Percentiles rank a stretch among this genome's conserved stretches.
These are phyloP conservation scores for Barbarea vulgaris DNA, from an alignment of 345 rosid species.

Conservation along the genomic window DNA sequence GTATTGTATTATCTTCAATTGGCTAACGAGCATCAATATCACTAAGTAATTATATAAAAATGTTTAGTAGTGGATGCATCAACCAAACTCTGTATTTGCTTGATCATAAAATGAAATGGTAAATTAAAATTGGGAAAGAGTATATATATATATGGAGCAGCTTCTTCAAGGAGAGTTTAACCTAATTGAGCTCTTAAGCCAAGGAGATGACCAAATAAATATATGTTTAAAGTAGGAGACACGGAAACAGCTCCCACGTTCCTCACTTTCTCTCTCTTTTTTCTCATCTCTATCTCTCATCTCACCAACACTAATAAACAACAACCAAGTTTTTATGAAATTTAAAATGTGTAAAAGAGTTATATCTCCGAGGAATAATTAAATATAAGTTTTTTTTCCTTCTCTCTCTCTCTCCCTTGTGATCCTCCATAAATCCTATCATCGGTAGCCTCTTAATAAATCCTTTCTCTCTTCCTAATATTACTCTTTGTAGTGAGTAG, in stretches of 20 bases:
- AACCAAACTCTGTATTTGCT: not conserved
- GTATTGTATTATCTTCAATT: not conserved
- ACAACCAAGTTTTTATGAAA: slow-evolving; percentile 29
- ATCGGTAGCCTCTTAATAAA: slow-evolving; percentile 30
- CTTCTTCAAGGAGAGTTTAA: slow-evolving; percentile 49
- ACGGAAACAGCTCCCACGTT: slow-evolving; percentile 93
- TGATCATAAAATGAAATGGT: not conserved
- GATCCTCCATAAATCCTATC: slow-evolving; percentile 70
- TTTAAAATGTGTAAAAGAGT: slow-evolving; percentile 34
- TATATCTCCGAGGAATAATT: slow-evolving; percentile 59
- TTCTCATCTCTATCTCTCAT: slow-evolving; percentile 17
- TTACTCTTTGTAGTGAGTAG: slow-evolving; percentile 38
- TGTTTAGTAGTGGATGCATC: not conserved
- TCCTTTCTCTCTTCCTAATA: slow-evolving; percentile 36
- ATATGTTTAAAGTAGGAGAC: slow-evolving; percentile 71
- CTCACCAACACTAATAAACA: slow-evolving; percentile 30
- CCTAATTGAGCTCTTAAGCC: slow-evolving; percentile 67
- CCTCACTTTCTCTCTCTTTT: slow-evolving; percentile 45
- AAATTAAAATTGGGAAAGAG: not conserved
- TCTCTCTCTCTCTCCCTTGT: slow-evolving; percentile 48
- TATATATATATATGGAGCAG: slow-evolving; percentile 29
- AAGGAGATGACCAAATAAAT: slow-evolving; percentile 53
- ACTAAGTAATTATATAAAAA: not conserved
- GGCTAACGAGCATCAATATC: not conserved
- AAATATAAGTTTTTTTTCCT: slow-evolving; percentile 30